Conservation (phyloP, 768 basidiomycete species). For the Dentipellis fragilis region DNA sequence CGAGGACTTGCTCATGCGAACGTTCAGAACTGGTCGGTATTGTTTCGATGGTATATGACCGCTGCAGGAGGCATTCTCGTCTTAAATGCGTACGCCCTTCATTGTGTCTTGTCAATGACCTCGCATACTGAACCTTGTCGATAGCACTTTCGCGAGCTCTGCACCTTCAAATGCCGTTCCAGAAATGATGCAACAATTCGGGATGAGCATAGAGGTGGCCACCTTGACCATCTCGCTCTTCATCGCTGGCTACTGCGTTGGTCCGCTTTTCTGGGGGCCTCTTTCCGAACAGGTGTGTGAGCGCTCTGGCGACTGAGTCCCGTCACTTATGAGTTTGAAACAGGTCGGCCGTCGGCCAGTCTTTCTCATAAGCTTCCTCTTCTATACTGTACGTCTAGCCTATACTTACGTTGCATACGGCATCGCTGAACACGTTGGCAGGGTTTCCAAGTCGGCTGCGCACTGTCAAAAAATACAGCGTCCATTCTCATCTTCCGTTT, state of each 20-base stretch:
- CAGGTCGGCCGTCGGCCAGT: conserved; percentile 43
- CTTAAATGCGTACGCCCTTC: conserved; percentile 38
- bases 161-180: conserved; percentile 42
- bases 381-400: conserved; percentile 34
- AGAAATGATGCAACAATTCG: conserved; percentile 35
- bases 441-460: conserved; percentile 56
- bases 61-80: conserved; percentile 39
- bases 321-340: background rate
- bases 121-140: conserved; percentile 1
- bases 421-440: conserved; percentile 13
- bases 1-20: background rate
- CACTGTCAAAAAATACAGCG: conserved; percentile 48
- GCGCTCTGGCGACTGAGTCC: background rate
- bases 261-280: conserved; percentile 14
- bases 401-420: background rate
- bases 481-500: conserved; percentile 63
- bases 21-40: conserved; percentile 40
- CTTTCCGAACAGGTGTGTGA: conserved; percentile 23
- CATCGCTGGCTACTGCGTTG: conserved; percentile 55
- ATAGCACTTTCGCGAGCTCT: conserved; percentile 54
- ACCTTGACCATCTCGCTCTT: conserved; percentile 52
- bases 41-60: conserved; percentile 42
- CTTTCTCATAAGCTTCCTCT: conserved; percentile 44
- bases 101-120: background rate
- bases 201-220: conserved; percentile 39